Conservation (phyloP, 768 basidiomycete genomes). For the Auricularia sp. region DNA sequence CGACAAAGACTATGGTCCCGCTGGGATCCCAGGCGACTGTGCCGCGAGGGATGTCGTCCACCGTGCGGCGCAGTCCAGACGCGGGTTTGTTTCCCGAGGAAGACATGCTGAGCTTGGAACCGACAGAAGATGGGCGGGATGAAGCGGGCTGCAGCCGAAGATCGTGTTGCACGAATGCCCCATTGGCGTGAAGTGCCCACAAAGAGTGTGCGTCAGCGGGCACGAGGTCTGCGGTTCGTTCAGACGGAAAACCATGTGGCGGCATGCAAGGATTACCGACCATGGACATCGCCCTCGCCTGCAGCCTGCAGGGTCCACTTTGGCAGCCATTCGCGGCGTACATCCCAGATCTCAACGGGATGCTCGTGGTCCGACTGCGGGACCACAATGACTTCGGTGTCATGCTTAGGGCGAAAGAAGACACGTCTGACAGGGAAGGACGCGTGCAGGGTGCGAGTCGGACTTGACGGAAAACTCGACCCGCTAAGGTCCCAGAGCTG, state of each 20-base stretch:
- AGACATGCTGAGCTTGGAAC: not conserved
- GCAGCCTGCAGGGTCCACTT: slow-evolving; percentile 68
- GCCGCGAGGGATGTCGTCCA: not conserved
- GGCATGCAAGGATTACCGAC: slow-evolving; percentile 27
- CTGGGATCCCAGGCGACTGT: not conserved
- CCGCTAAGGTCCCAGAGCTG: slow-evolving; percentile 61
- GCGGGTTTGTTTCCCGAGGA: not conserved
- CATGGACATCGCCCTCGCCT: slow-evolving; percentile 63
- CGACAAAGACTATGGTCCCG: slow-evolving; percentile 1
- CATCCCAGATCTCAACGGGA: slow-evolving; percentile 78
- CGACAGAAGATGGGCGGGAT: not conserved
- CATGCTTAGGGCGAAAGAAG: slow-evolving; percentile 65
- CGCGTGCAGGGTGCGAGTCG: slow-evolving; percentile 63
- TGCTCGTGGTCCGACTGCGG: slow-evolving; percentile 49
- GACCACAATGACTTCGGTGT: slow-evolving; percentile 45
- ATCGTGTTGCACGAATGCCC: slow-evolving; percentile 72
- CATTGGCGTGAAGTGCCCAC: slow-evolving; percentile 65
- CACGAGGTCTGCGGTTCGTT: slow-evolving; percentile 39
- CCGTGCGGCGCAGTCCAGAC: not conserved
- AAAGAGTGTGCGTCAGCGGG: slow-evolving; percentile 64
- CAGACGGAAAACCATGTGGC: too few relatives aligned
- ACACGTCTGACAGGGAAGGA: slow-evolving; percentile 66
- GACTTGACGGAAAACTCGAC: slow-evolving; percentile 48
- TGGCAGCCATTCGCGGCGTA: slow-evolving; percentile 65
- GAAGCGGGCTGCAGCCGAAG: slow-evolving; percentile 21